Evolutionary conservation across 306 rosid genomes (phyloP).

Genomic region (Sesbania bispinosa): DNA sequence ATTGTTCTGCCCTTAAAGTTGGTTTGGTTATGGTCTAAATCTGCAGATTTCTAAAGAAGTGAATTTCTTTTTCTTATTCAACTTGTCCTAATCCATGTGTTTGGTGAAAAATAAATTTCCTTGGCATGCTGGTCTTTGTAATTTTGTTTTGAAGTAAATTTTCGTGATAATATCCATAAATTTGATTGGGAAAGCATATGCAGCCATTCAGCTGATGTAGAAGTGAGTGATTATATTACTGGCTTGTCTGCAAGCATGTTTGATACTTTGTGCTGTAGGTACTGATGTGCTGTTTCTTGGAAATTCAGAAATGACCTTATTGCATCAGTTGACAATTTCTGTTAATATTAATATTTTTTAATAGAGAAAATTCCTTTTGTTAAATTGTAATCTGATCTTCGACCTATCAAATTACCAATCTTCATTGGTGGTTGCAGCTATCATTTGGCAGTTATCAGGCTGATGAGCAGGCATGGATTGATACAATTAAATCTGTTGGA

Average conservation of each 20-base stretch:
- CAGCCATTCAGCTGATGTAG: not conserved
- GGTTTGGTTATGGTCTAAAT: not conserved
- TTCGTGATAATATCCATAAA: not conserved
- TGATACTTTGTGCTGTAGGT: not conserved
- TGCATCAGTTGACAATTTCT: not conserved
- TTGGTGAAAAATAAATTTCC: not conserved
- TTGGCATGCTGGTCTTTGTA: not conserved
- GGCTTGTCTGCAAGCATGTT: not conserved
- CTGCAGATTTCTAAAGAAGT: not conserved
- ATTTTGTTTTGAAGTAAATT: not conserved
- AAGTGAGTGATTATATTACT: not conserved
- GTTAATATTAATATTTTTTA: not conserved
- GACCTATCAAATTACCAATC: not conserved
- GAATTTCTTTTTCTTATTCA: not conserved
- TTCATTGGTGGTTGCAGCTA: conserved; percentile 54
- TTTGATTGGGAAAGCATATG: not conserved
- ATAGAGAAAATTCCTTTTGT: not conserved
- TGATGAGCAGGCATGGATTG: conserved; percentile 93
- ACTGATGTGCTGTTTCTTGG: not conserved
- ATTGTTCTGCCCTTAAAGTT: not conserved
- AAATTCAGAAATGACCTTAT: not conserved
- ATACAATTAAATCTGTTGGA: conserved; percentile 74
- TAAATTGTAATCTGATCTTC: not conserved
- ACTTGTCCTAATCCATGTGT: too few relatives aligned
- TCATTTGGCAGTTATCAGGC: conserved; percentile 72